A percentile compares a stretch with the other conserved stretches of the same genome.
phyloP scores from a whole-genome alignment of 2,329 filamentous ascomycete genomes.

The Paraphaeosphaeria minitans region DNA sequence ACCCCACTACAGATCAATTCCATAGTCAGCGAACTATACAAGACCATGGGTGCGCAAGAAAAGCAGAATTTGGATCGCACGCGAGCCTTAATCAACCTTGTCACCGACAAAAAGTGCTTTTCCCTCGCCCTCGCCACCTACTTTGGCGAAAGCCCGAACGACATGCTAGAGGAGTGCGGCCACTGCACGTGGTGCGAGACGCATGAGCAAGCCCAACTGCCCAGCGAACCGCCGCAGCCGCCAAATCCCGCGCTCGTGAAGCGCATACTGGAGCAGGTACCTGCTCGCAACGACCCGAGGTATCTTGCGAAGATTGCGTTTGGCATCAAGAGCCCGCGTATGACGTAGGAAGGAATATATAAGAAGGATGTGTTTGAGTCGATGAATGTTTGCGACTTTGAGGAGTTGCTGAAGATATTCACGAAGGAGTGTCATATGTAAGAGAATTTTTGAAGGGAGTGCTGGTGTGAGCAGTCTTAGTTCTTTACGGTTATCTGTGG shows the following conservation, averaged over 20 bases:
- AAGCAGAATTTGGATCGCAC: constrained; percentile 59
- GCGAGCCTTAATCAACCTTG: constrained; percentile 57
- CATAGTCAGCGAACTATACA: constrained; percentile 56
- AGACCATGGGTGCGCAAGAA: constrained; percentile 59
- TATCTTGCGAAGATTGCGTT: constrained; percentile 66
- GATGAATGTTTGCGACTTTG: constrained; percentile 61
- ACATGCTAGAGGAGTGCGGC: constrained; percentile 55
- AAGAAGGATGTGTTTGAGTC: constrained; percentile 56
- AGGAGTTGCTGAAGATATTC: constrained; percentile 35
- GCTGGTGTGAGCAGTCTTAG: no score
- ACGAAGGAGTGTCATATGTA: constrained; percentile 16
- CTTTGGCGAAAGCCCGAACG: constrained; percentile 61
- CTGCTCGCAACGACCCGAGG: constrained; percentile 61
- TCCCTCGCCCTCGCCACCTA: constrained; percentile 59
- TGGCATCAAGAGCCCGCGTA: constrained; percentile 64
- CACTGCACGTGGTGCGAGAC: constrained; percentile 59
- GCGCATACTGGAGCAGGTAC: constrained; percentile 52
- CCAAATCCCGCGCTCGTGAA: constrained; percentile 51
- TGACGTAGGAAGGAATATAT: constrained; percentile 56
- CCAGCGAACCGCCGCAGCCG: constrained; percentile 45
- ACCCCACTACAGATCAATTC: constrained; percentile 49
- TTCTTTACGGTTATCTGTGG: no score
- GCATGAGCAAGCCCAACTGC: constrained; percentile 41
- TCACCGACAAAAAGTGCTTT: constrained; percentile 60
- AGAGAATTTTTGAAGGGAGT: background rate